Evolutionary conservation across 2,329 filamentous ascomycete species (phyloP).

Genomic region (Phyllosticta ampelicida): DNA sequence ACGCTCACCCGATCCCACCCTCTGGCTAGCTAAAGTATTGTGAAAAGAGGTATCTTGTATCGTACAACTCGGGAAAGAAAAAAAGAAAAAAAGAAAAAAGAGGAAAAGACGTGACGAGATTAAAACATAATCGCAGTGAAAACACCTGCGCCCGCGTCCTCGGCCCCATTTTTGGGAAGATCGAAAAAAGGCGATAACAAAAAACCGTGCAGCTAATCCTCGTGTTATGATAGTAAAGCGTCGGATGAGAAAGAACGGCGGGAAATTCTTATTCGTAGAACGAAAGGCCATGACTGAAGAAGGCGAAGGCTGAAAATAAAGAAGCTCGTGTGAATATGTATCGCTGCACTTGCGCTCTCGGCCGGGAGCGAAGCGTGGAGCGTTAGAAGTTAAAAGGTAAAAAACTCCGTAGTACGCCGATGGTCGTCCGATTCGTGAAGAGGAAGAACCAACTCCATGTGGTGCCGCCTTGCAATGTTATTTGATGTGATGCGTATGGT

Average conservation of each 20-base stretch:
- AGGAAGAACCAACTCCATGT: not conserved
- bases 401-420: slow-evolving; percentile 2
- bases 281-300: not conserved
- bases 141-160: not conserved
- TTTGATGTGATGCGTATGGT: not conserved
- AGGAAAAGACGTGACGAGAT: not conserved
- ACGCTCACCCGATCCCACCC: not conserved
- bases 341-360: not conserved
- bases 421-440: not conserved
- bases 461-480: not conserved
- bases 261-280: not conserved
- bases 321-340: slow-evolving; percentile 5
- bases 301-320: slow-evolving; percentile 2
- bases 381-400: not conserved
- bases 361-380: not conserved
- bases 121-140: not conserved
- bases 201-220: not conserved
- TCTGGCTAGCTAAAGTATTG: not conserved
- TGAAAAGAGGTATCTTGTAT: not conserved
- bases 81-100: not conserved
- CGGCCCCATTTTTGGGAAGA: not conserved
- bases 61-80: not conserved
- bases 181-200: not conserved
- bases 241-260: not conserved
- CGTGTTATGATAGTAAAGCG: not conserved